These are phyloP conservation scores for Dendrobium chrysotoxum DNA, from an alignment of 106 monocot genomes.

Conservation along the genomic window DNA sequence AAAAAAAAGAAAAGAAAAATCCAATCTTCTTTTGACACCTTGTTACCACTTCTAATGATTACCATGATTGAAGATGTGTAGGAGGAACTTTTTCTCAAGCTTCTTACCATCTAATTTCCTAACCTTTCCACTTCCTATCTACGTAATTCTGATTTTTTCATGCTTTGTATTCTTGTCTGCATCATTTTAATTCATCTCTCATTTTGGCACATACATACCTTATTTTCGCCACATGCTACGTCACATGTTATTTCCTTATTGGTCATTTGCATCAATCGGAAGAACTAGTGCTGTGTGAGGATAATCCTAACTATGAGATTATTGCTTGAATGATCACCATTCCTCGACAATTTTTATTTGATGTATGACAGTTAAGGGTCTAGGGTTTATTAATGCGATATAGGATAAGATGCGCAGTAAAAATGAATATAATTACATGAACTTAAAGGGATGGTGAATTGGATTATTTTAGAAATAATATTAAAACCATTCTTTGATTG, in stretches of 20 bases:
- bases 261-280: neutral
- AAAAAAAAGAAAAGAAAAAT: neutral
- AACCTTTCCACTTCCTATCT: neutral
- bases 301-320: neutral
- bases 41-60: neutral
- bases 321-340: neutral
- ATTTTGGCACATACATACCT: neutral
- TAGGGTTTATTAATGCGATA: neutral
- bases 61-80: neutral
- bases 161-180: no score
- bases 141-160: neutral
- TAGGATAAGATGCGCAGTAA: neutral
- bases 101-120: neutral
- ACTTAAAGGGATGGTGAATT: no score
- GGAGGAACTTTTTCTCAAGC: neutral
- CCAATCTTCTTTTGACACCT: neutral
- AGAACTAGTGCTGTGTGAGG: neutral
- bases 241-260: no score
- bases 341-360: neutral
- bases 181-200: neutral
- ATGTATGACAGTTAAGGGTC: neutral
- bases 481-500: no score
- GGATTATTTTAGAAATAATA: no score
- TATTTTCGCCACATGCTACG: neutral
- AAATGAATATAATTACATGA: no score